Evolutionary conservation across 2,329 filamentous ascomycete genomes (phyloP), one percentile per base, ranked within the genome.

Genomic region (Westerdykella sp.): DNA sequence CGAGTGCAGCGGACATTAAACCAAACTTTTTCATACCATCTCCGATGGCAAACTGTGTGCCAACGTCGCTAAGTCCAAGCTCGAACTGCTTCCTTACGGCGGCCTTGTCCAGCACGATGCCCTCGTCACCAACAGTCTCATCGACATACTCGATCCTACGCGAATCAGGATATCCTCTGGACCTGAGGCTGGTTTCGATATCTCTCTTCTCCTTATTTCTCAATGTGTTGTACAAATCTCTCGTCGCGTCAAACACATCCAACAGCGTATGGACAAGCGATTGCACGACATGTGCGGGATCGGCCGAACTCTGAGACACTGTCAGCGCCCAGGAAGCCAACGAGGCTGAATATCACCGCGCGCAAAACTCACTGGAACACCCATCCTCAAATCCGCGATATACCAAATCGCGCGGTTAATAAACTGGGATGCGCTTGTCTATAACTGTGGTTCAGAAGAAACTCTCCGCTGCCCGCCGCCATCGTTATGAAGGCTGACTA

Each of bases 241-340:
- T 53, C 4, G 62, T 58, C 15, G 62, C 61, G 44, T 65, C 62
- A 36, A 66, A 62, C n/a, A 64, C 59, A 34, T 61, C 62, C 32
- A 62, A 39, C 31, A 66, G 43, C 7, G 55, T 57, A 41, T 60
- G 56, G 2, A 64, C 56, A 11, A 66, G 54, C 21, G 54, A 48
- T 43, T 66, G 60, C 36, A 63, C 48, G 14, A 63, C 50, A 37
- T 62, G 55, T 15, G 51, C 48, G 12, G 59, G 54, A 51, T 64
- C 59, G 16, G 43, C 47, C 22, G 46, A 49, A 46, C 54, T 59
- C 60, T 64, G 40, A 34, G 11, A 22, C 15, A 21, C n/a, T 5
- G 25, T 38, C 22, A 18, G 23, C 25, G 12, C 25, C 21, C 6
- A 16, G 21, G 6, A n/a, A 40, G 38, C 14, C 21, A 40, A 6